Base-by-base conservation (phyloP, 2,329 filamentous ascomycete genomes). In the Xylariaceae sp. region DNA sequence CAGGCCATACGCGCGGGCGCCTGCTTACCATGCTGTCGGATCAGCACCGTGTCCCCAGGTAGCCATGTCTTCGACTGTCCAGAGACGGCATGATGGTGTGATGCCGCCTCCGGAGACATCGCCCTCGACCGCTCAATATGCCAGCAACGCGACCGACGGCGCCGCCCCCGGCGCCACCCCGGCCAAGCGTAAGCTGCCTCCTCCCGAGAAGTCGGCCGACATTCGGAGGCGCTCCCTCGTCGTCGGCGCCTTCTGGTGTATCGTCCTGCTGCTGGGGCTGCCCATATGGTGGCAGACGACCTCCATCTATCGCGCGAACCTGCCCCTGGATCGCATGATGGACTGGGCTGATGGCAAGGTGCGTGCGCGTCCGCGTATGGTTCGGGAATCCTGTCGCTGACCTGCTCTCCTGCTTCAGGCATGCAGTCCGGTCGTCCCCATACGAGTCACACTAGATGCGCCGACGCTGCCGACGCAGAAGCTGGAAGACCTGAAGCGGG, bases 271-370 rank as follows among this genome's bases (percentile, higher is more conserved):
- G 19, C 63, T 98, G 5, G 92, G 92, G 3, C 59, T 98, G 45
- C 92, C 92, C 37, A 81, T 94, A 73, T 98, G 92, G 92, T 93
- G 87, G 79, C 80, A 79, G 58, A 96, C 92, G 1, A 98, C 92
- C 4, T 83, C 84, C 1, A 94, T 96, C 35, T 89, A 94, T 58
- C 77, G 92, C 35, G 89, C 90, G 10, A 72, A 79, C 28, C 65
- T 98, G 47, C 92, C 92, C 5, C 60, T 95, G 46, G 73, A 83
- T 53, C 74, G 80, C 35, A 98, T 98, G 92, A 75, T 83, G 46
- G 75, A 83, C 41, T 96, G 92, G 90, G 84, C 87, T 8, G 84
- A 93, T 52, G 88, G 88, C 44, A 86, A 83, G 72, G 89, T 93
- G 59, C 41, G 63, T 43, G 7, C 17, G 17, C 10, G 4, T 16